phyloP scores from a whole-genome alignment of 2,329 filamentous ascomycete genomes.

The Lasiodiplodia sp. region DNA sequence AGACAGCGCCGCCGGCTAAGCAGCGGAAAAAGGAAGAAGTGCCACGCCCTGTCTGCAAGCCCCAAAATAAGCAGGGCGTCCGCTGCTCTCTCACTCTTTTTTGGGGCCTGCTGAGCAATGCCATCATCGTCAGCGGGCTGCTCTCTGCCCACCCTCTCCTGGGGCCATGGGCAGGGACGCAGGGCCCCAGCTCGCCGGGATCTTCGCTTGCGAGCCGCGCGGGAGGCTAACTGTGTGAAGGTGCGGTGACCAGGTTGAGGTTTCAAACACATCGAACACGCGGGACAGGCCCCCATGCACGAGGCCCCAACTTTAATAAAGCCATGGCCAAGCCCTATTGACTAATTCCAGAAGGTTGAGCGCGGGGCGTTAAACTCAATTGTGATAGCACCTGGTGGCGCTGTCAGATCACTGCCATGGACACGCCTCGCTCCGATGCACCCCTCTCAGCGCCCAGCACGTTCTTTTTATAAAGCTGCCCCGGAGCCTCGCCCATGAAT shows the following conservation, averaged over 20 bases:
- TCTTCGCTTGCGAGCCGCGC: neutral
- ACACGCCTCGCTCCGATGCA: neutral
- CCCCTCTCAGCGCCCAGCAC: neutral
- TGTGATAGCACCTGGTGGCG: neutral
- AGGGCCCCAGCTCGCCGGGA: neutral
- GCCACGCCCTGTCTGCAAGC: slow-evolving; percentile 3
- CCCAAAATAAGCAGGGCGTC: neutral
- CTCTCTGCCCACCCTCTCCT: neutral
- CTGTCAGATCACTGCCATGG: slow-evolving; percentile 2
- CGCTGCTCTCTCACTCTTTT: neutral
- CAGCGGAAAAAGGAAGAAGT: neutral
- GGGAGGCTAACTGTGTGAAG: neutral
- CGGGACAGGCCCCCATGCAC: slow-evolving; percentile 12
- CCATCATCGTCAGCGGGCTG: neutral
- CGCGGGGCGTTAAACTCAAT: neutral
- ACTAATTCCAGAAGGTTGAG: slow-evolving; percentile 18
- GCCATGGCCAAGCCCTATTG: neutral
- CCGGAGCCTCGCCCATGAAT: neutral
- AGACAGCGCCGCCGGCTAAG: neutral
- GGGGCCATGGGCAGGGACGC: too few relatives aligned
- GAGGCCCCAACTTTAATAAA: slow-evolving; percentile 20
- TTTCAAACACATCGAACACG: slow-evolving; percentile 10
- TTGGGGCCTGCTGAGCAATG: slow-evolving; percentile 7
- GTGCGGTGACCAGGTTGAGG: slow-evolving; percentile 13
- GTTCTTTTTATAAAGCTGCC: neutral